phyloP scores from a whole-genome alignment of 2,329 filamentous ascomycete genomes.

The Fusarium siculi region DNA sequence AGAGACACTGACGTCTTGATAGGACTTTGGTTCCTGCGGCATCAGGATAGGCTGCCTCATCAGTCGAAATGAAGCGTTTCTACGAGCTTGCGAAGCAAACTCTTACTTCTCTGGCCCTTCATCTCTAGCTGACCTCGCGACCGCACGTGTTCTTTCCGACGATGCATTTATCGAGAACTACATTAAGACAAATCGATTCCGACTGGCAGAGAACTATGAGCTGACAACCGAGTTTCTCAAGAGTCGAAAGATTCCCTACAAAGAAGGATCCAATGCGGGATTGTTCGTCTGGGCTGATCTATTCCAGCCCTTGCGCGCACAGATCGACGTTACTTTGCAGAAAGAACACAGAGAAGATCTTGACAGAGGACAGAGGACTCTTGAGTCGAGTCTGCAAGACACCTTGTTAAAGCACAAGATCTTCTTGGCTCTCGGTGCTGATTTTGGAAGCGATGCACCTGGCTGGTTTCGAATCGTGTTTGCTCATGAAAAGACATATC shows the following conservation, averaged over 20 bases:
- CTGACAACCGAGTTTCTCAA: not conserved
- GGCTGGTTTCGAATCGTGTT: slow-evolving; percentile 1
- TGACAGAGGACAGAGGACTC: accelerated
- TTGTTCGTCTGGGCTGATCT: not conserved
- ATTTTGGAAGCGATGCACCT: not conserved
- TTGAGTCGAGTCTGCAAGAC: not conserved
- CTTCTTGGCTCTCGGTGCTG: not conserved
- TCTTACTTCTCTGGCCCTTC: not conserved
- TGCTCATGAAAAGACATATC: not conserved
- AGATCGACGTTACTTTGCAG: accelerated
- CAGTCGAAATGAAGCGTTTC: not conserved
- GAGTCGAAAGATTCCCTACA: not conserved
- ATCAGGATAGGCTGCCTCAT: not conserved
- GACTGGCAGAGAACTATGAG: not conserved
- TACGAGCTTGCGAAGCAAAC: not conserved
- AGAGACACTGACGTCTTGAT: accelerated
- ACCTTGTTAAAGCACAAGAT: not conserved
- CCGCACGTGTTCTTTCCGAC: not conserved
- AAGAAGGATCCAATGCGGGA: not conserved
- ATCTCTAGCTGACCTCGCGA: not conserved
- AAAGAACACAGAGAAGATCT: accelerated
- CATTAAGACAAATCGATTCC: not conserved
- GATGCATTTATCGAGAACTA: accelerated
- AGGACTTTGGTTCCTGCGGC: not conserved
- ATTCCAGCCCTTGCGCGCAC: not conserved